Evolutionary conservation across 2,329 filamentous ascomycete genomes (phyloP).

Genomic region (Rhinocladiella similis): DNA sequence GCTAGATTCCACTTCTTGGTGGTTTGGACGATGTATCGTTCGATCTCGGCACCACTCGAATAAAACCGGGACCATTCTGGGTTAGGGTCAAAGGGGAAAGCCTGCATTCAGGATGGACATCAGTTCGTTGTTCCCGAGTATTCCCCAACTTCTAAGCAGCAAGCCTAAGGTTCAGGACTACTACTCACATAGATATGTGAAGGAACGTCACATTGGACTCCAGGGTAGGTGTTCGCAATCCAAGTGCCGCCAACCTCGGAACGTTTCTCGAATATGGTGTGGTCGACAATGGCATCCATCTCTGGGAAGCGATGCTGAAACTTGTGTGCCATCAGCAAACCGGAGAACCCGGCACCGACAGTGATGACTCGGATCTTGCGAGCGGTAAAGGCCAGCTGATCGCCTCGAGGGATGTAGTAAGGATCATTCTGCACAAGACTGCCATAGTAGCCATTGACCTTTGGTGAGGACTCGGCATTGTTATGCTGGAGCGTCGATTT

Average conservation of each 20-base stretch:
- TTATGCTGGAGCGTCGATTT: background rate
- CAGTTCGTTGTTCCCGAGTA: background rate
- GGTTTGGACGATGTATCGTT: slow-evolving; percentile 65
- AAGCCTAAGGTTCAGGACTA: slow-evolving; percentile 47
- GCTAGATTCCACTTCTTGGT: slow-evolving; percentile 67
- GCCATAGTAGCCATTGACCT: background rate
- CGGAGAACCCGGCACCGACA: background rate
- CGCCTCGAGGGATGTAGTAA: slow-evolving; percentile 18
- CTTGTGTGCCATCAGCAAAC: background rate
- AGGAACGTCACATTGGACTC: slow-evolving; percentile 24
- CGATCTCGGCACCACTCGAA: slow-evolving; percentile 66
- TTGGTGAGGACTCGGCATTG: background rate
- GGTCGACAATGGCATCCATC: background rate
- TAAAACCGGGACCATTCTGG: slow-evolving; percentile 69
- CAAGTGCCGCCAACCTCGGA: slow-evolving; percentile 34
- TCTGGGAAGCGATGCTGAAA: background rate
- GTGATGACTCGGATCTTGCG: background rate
- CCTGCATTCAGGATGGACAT: background rate
- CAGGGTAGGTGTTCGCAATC: slow-evolving; percentile 33
- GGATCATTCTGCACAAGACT: background rate
- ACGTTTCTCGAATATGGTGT: slow-evolving; percentile 31
- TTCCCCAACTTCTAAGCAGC: slow-evolving; percentile 1
- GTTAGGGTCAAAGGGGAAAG: slow-evolving; percentile 65
- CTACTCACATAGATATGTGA: slow-evolving; percentile 15
- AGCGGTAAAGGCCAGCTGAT: slow-evolving; percentile 28